A percentile compares a stretch with the other conserved stretches of the same genome.
Evolutionary conservation across 2,329 filamentous ascomycete species (phyloP).

Genomic region (Xylaria sp.): DNA sequence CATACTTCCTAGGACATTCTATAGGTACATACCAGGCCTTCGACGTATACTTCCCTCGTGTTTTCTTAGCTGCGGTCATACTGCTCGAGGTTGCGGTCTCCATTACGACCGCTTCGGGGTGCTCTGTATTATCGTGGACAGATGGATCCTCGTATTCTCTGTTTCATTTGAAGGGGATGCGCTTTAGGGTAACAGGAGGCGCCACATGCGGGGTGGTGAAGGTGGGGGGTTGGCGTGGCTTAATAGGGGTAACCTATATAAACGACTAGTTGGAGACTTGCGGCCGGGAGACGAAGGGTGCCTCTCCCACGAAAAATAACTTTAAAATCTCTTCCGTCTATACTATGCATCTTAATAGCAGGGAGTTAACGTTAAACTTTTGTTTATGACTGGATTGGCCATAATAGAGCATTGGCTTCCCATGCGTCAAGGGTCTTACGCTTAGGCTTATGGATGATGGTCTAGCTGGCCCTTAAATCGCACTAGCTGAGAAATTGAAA

Average conservation of each 20-base stretch:
- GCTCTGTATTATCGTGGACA: background rate
- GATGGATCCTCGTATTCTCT: background rate
- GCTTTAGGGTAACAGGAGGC: background rate
- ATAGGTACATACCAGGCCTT: background rate
- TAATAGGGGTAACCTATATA: background rate
- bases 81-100: background rate
- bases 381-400: too few relatives aligned
- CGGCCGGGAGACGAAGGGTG: too few relatives aligned
- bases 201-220: background rate
- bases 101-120: background rate
- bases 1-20: background rate
- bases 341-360: background rate
- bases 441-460: background rate
- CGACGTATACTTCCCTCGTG: background rate
- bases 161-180: background rate
- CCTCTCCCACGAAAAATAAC: background rate
- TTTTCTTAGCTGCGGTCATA: background rate
- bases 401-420: background rate
- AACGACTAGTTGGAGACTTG: background rate
- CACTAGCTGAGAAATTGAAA: background rate
- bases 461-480: background rate
- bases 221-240: background rate
- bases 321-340: background rate
- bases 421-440: background rate
- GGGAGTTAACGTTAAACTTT: background rate